Evolutionary conservation across 2,329 filamentous ascomycete species (phyloP), one percentile per base, ranked within the genome.

Genomic region (Fusarium graminum): DNA sequence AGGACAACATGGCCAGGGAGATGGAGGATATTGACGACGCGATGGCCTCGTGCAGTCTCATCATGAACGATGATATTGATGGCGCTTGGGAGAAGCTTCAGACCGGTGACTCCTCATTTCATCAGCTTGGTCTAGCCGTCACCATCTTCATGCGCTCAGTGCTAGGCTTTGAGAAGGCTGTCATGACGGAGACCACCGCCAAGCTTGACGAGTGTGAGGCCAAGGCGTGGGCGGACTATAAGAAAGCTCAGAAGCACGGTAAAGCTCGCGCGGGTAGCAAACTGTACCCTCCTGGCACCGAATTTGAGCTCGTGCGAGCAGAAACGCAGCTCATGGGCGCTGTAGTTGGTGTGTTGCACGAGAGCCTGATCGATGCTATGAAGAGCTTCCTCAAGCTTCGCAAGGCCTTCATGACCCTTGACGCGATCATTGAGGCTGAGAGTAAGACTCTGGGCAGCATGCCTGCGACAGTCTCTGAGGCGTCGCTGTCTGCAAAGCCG

Each of bases 361-460:
- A 98, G 80, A 97, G 92, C 75, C 80, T 98, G 71, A 94, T 94
- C 0, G 95, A 98, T 76, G 93, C 89, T 16, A 87, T 98, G 76
- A 93, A 90, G 78, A 93, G 93, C 7, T 98, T 98, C 74, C 96
- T 97, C 75, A 97, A 95, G 78, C 79, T 98, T 70, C 86, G 94
- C 63, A 97, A 96, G 76, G 94, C 94, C 0, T 98, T 92, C 73
- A 81, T 93, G 38, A 90, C 93, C 0, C 82, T 99, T 5, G 91
- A 97, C 72, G 85, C 84, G 11, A 92, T 99, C 54, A 84, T 94
- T 74, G 86, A 91, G 61, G 86, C 90, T 32, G 94, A 97, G 78
- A 85, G 85, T 25, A 87, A 85, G 62, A 75, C 74, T 0, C 53
- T 82, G 7, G 71, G 72, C 0, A 52, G 51, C 3, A 61, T 52